Percentiles rank a stretch among this genome's conserved stretches.
These are phyloP conservation scores for Epichloe brachyelytri DNA, from an alignment of 2,329 filamentous ascomycete species.

Conservation along the genomic window DNA sequence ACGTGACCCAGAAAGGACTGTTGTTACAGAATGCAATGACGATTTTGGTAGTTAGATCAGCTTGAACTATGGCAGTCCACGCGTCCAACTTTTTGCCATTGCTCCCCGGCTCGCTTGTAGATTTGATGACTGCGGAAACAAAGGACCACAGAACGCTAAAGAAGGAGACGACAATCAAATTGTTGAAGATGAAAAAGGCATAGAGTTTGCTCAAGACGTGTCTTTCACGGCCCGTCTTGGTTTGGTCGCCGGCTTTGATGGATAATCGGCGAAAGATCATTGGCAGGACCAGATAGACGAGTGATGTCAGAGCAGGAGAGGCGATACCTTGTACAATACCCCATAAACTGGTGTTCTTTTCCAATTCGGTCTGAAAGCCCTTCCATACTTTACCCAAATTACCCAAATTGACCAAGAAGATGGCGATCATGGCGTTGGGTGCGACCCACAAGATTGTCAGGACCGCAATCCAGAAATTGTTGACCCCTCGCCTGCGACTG, in stretches of 20 bases:
- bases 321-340: conserved; percentile 83
- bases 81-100: conserved; percentile 38
- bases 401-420: conserved; percentile 77
- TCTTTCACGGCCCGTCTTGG: conserved; percentile 82
- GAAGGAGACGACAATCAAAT: conserved; percentile 82
- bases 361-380: conserved; percentile 55
- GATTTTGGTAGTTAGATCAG: conserved; percentile 48
- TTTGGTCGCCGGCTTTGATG: conserved; percentile 72
- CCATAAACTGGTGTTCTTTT: conserved; percentile 55
- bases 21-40: conserved; percentile 68
- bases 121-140: conserved; percentile 49
- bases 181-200: conserved; percentile 96
- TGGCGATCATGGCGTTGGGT: conserved; percentile 86
- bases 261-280: conserved; percentile 83
- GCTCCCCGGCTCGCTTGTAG: conserved; percentile 26
- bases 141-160: conserved; percentile 76
- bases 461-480: conserved; percentile 70
- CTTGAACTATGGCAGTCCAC: conserved; percentile 55
- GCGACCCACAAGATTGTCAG: conserved; percentile 79
- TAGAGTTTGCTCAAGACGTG: conserved; percentile 88
- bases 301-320: conserved; percentile 74
- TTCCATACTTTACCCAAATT: conserved; percentile 75
- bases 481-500: conserved; percentile 60
- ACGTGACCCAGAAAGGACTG: conserved; percentile 89
- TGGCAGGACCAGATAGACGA: conserved; percentile 77